Evolutionary conservation across 768 basidiomycete species (phyloP), one percentile per base, ranked within the genome.

Genomic region (Lactifluus hygrophoroides): DNA sequence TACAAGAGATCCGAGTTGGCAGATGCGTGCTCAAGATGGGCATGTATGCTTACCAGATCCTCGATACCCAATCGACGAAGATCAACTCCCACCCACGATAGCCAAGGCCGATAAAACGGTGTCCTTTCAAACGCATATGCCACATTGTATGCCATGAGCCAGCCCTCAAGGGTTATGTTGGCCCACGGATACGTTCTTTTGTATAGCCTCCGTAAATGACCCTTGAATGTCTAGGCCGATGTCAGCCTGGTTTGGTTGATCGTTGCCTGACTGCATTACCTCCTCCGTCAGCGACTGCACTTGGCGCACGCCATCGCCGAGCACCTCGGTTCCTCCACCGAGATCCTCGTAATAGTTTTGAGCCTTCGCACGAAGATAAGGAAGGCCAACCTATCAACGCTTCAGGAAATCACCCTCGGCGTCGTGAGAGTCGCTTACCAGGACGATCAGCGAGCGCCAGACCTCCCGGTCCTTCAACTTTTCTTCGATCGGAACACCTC

Each of bases 261-360:
- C 7, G 43, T 44, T n/a, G 47, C 50, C 16, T 32, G 56, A 37
- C 35, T 57, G 37, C 43, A 53, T n/a, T 70, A 86, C 86, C 68
- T 80, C 74, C 64, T 86, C 81, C 10, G 75, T 74, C 45, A 79
- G 70, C 43, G 74, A 73, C 59, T 71, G 77, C 23, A 76, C 65
- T 54, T 77, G 80, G 28, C 76, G 73, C 17, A 68, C 65, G 47
- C 74, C 69, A 35, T 71, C 77, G 54, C 84, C 84, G 13, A 83
- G 69, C 21, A 86, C 69, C 47, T 91, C 88, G n/a, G 77, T 73
- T 5, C 88, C 88, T 23, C 94, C 95, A 5, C 95, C 94, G 14
- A 97, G 70, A 42, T 85, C 80, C 71, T 99, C 95, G 66, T 85
- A 95, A 66, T 90, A 88, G 66, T 96, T 94, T 45, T 90, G 88